These are phyloP conservation scores for Irpex rosettiformis DNA, from an alignment of 1,284 basidiomycete genomes.

Conservation along the genomic window DNA sequence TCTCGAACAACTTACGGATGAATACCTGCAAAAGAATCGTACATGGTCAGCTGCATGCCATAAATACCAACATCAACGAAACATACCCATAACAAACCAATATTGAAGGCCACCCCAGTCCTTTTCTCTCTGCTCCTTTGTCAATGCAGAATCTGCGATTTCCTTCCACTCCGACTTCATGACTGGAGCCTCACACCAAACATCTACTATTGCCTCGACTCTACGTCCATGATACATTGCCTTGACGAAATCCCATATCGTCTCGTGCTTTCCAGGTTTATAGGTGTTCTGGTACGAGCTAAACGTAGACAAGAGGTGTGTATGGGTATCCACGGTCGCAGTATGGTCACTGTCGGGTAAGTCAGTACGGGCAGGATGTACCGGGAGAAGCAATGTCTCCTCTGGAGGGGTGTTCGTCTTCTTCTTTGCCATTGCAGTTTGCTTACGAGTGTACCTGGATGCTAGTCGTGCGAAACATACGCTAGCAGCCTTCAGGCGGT, in stretches of 20 bases:
- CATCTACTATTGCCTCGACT: constrained; percentile 70
- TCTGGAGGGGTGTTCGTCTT: constrained; percentile 27
- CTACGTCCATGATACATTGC: constrained; percentile 54
- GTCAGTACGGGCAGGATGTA: constrained; percentile 19
- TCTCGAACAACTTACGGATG: constrained; percentile 54
- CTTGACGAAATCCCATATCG: constrained; percentile 62
- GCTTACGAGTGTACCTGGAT: neutral
- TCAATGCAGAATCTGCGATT: constrained; percentile 68
- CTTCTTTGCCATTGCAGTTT: constrained; percentile 30
- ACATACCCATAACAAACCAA: constrained; percentile 74
- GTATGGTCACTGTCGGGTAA: constrained; percentile 14
- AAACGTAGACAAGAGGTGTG: constrained; percentile 71
- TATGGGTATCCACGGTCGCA: constrained; percentile 76
- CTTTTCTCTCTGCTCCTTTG: constrained; percentile 39
- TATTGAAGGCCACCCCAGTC: constrained; percentile 67
- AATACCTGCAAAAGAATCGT: constrained; percentile 42
- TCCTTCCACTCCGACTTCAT: constrained; percentile 53
- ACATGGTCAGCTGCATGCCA: neutral
- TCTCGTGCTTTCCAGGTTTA: constrained; percentile 44
- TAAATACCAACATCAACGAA: neutral
- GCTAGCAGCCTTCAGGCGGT: neutral
- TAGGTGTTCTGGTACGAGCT: constrained; percentile 58
- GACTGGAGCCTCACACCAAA: constrained; percentile 80
- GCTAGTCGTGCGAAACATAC: neutral
- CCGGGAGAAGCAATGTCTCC: constrained; percentile 25